A percentile compares a stretch with the other conserved stretches of the same genome.
These are phyloP conservation scores for Exophiala viscosa DNA, from an alignment of 2,329 filamentous ascomycete species.

Conservation along the genomic window DNA sequence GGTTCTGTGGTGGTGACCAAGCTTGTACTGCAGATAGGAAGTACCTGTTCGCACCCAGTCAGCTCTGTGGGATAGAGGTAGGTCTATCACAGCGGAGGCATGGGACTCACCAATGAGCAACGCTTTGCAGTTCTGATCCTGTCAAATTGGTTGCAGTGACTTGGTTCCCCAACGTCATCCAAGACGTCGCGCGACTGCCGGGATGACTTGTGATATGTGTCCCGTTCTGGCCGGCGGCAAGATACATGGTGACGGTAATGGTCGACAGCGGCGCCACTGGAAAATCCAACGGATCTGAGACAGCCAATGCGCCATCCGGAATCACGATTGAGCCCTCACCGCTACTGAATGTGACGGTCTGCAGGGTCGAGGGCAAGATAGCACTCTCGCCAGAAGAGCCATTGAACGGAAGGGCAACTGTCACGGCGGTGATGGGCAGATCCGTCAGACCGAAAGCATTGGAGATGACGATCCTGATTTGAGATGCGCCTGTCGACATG, in stretches of 20 bases:
- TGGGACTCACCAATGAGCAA: conserved; percentile 41
- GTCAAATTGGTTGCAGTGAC: conserved; percentile 48
- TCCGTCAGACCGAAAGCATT: conserved; percentile 62
- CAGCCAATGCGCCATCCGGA: conserved; percentile 54
- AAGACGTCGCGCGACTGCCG: conserved; percentile 61
- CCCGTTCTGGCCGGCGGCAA: conserved; percentile 53
- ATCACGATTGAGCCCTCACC: conserved; percentile 50
- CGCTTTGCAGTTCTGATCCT: conserved; percentile 37
- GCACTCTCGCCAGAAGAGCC: conserved; percentile 52
- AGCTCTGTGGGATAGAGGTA: background rate
- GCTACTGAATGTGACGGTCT: conserved; percentile 57
- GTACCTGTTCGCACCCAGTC: conserved; percentile 48
- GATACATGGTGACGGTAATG: conserved; percentile 58
- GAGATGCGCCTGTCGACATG: conserved; percentile 53
- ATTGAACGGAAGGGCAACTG: conserved; percentile 54
- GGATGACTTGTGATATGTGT: conserved; percentile 62
- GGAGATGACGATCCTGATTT: conserved; percentile 60
- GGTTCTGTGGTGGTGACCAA: conserved; percentile 43
- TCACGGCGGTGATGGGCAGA: conserved; percentile 57
- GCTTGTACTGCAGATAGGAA: conserved; percentile 58
- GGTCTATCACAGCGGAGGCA: background rate
- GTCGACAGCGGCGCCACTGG: conserved; percentile 49
- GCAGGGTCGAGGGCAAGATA: conserved; percentile 52
- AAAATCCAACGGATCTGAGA: conserved; percentile 61
- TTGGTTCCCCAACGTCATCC: conserved; percentile 57